Evolutionary conservation across 2,329 filamentous ascomycete genomes (phyloP), one percentile per base, ranked within the genome.

Genomic region (Ophiostoma himal-ulmi): DNA sequence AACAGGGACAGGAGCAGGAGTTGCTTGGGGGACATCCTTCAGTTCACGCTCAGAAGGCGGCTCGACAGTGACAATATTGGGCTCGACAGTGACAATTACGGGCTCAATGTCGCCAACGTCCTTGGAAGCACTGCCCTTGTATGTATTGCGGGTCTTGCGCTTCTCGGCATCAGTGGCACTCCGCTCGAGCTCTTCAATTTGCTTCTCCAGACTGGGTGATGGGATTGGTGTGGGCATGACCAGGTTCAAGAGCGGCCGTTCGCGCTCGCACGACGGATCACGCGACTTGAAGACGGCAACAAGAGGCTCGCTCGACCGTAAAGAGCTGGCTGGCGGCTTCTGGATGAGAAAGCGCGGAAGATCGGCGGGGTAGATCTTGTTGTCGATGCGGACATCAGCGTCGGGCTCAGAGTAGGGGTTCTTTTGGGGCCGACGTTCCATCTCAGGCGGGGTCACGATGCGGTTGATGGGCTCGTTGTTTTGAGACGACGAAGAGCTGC

Each of bases 371-470:
- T 65, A 65, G 7, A 65, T 37, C 20, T 65, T 39, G 36, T 65
- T 65, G 75, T 89, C 87, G 71, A 89, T 84, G 68, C 80, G 81
- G 69, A 89, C 86, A 76, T 90, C 88, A n/a, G 88, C 88, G 75
- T 90, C 82, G 1, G 88, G 88, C 8, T 78, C 84, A 73, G 84
- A 85, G 70, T 85, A 90, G 10, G 78, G 82, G 70, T 81, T 83
- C 77, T 83, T 84, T 57, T 81, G 81, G 13, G 78, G 75, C 1
- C 77, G 73, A 11, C 80, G 78, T 70, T 83, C 80, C 80, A 83
- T 83, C 71, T 82, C 82, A 26, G 86, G 86, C 13, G 87, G 86
- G 1, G 85, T 85, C 69, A 85, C 82, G 70, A 89, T 85, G 67
- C 81, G 80, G 65, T 82, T 75, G n/a, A 79, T 76, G 10, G 79